Evolutionary conservation across 2,329 filamentous ascomycete genomes (phyloP).

Genomic region (Scedosporium dehoogii): DNA sequence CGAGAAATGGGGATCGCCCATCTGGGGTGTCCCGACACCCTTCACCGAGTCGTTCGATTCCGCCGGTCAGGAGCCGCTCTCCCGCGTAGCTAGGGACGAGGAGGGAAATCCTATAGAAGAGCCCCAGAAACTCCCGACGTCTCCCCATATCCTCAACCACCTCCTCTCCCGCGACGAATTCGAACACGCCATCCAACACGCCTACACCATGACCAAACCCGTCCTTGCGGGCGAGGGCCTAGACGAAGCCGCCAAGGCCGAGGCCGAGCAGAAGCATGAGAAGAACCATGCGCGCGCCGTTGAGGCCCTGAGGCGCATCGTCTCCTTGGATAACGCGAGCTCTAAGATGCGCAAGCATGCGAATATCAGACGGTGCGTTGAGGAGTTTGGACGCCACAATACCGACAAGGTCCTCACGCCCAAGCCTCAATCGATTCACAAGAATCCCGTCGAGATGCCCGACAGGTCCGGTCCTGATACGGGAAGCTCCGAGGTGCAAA

Average conservation of each 20-base stretch:
- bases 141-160: conserved; percentile 58
- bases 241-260: conserved; percentile 19
- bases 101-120: conserved; percentile 30
- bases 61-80: conserved; percentile 37
- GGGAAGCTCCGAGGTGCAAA: conserved; percentile 94
- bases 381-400: conserved; percentile 81
- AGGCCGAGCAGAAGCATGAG: conserved; percentile 32
- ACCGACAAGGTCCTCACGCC: conserved; percentile 64
- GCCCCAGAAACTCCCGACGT: conserved; percentile 33
- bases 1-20: conserved; percentile 61
- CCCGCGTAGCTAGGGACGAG: conserved; percentile 26
- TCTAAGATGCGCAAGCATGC: conserved; percentile 68
- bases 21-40: conserved; percentile 68
- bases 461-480: conserved; percentile 79
- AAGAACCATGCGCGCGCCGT: conserved; percentile 55
- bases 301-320: conserved; percentile 71
- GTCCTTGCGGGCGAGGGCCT: conserved; percentile 24
- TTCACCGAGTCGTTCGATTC: conserved; percentile 76
- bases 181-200: conserved; percentile 53
- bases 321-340: conserved; percentile 65
- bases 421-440: conserved; percentile 39
- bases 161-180: conserved; percentile 62
- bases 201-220: conserved; percentile 57
- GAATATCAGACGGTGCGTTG: conserved; percentile 76
- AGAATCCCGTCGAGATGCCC: conserved; percentile 29